A percentile compares a stretch with the other conserved stretches of the same genome.
phyloP scores from a whole-genome alignment of 495 filamentous ascomycete genomes.

The Platismatia glauca region DNA sequence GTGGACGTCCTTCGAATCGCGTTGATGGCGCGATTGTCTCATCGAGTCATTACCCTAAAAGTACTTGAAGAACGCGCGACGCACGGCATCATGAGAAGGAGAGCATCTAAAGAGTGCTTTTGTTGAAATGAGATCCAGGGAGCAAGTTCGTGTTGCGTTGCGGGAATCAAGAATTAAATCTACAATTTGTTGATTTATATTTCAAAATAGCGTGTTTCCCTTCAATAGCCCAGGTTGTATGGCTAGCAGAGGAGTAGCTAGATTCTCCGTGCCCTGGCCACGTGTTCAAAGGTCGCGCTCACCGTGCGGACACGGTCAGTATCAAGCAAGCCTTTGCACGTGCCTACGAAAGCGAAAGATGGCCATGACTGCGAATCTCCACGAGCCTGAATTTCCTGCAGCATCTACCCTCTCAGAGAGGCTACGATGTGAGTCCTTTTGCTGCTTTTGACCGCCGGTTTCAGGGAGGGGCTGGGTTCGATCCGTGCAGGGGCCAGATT shows the following conservation, averaged over 20 bases:
- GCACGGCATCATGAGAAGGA: too few relatives aligned
- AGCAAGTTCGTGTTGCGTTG: too few relatives aligned
- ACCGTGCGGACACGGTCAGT: not conserved
- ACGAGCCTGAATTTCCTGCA: constrained; percentile 3
- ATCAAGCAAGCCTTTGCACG: constrained; percentile 3
- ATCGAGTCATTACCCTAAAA: not conserved
- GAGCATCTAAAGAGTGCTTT: too few relatives aligned
- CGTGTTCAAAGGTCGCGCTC: not conserved
- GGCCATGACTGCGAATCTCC: not conserved
- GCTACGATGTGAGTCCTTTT: constrained; percentile 3
- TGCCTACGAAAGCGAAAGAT: not conserved
- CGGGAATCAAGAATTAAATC: not conserved
- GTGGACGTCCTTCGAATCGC: not conserved
- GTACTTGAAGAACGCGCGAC: not conserved
- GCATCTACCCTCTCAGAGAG: constrained; percentile 4
- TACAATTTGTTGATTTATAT: not conserved
- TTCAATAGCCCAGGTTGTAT: not conserved
- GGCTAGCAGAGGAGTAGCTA: constrained; percentile 1
- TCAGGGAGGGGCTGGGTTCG: not conserved
- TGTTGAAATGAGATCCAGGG: too few relatives aligned
- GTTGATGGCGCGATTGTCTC: not conserved
- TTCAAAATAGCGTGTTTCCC: not conserved
- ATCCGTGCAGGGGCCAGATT: not conserved
- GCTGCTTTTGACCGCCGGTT: not conserved
- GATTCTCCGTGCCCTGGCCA: not conserved